Conservation (phyloP, 1,284 basidiomycete species). For the Exobasidium rhododendri region DNA sequence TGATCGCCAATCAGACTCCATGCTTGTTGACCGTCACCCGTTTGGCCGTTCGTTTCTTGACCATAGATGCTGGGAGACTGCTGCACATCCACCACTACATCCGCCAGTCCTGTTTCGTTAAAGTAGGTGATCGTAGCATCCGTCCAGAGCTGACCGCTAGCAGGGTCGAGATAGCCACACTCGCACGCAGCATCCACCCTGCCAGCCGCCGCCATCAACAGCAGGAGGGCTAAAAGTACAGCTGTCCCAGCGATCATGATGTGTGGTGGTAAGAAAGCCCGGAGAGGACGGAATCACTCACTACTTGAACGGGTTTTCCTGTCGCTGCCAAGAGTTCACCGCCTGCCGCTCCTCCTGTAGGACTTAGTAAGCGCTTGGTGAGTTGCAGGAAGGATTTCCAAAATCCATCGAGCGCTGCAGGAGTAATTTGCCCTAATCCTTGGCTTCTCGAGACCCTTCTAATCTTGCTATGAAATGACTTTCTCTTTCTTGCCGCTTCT, state of each 20-base stretch:
- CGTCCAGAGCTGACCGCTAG: constrained; percentile 40
- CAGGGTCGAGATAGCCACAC: constrained; percentile 42
- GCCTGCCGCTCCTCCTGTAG: too few species aligned
- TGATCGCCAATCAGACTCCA: constrained; percentile 35
- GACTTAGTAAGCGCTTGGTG: too few species aligned
- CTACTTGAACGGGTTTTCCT: too few species aligned
- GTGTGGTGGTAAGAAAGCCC: not conserved
- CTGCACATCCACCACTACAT: constrained; percentile 24
- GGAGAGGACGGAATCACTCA: not conserved
- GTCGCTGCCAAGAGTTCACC: too few species aligned
- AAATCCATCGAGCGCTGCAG: too few species aligned
- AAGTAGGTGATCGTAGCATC: constrained; percentile 46
- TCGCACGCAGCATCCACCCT: constrained; percentile 21
- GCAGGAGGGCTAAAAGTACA: not conserved
- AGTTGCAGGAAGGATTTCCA: too few species aligned
- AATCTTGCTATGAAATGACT: too few species aligned
- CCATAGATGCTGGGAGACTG: constrained; percentile 31
- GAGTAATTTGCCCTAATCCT: too few species aligned
- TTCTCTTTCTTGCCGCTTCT: too few species aligned
- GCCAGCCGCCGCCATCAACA: not conserved
- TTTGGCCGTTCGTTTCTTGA: constrained; percentile 23
- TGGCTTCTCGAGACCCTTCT: too few species aligned
- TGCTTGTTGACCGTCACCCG: constrained; percentile 27
- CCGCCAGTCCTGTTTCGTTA: constrained; percentile 40
- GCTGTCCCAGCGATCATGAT: not conserved